Conservation (phyloP, 331 rosid genomes). For the Quercus tomentella region DNA sequence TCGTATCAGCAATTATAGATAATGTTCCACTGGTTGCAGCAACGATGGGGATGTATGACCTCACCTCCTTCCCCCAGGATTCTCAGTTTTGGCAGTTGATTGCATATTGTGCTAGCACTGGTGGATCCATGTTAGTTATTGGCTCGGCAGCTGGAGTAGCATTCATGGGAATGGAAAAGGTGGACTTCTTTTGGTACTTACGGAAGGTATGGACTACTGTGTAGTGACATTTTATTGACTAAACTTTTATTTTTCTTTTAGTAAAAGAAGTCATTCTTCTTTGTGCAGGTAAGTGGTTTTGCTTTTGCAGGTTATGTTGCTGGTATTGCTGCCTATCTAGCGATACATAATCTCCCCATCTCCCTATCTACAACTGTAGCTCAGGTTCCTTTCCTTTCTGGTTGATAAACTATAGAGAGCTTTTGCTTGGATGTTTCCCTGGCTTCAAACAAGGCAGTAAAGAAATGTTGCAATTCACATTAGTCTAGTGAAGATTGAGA, state of each 20-base stretch:
- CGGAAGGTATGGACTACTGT: slow-evolving; percentile 51
- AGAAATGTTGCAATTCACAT: background rate
- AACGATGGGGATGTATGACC: slow-evolving; percentile 90
- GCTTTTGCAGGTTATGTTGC: slow-evolving; percentile 95
- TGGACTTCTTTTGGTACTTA: slow-evolving; percentile 93
- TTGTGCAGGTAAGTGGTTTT: slow-evolving; percentile 84
- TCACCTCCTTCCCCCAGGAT: slow-evolving; percentile 76
- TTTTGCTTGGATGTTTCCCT: slow-evolving; percentile 13
- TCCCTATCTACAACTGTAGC: slow-evolving; percentile 68
- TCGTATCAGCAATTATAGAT: slow-evolving; percentile 83
- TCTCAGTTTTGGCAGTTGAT: slow-evolving; percentile 93
- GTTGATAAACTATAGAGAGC: slow-evolving; percentile 35
- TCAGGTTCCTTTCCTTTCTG: slow-evolving; percentile 63
- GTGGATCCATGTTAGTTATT: slow-evolving; percentile 91
- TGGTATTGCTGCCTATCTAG: slow-evolving; percentile 76
- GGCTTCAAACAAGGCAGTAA: background rate
- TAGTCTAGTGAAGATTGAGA: background rate
- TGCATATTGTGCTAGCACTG: slow-evolving; percentile 90
- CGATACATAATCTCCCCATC: slow-evolving; percentile 54
- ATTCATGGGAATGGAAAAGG: slow-evolving; percentile 98
- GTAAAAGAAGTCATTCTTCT: background rate
- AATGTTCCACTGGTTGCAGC: slow-evolving; percentile 96
- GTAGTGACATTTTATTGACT: background rate
- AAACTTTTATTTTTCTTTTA: background rate
- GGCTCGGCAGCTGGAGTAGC: slow-evolving; percentile 99